Evolutionary conservation across 345 rosid species (phyloP), one percentile per base, ranked within the genome.

Genomic region (Populus davidiana): DNA sequence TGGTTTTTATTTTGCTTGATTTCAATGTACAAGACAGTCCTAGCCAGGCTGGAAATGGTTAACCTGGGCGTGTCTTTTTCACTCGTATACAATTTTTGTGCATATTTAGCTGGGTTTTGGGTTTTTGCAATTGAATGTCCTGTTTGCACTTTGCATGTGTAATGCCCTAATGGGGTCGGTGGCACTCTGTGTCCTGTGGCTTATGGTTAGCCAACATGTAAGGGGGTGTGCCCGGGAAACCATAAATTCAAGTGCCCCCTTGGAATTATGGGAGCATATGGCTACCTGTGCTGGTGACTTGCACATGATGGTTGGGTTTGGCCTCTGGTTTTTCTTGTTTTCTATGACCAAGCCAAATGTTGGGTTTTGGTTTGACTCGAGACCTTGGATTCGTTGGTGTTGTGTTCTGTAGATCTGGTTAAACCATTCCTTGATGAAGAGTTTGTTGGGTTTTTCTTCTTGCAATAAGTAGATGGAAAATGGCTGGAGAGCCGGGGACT

Each of bases 41-140:
- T 50, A 31, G 86, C 84, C 88, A 83, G 89, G 83, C 89, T 86
- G 88, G 67, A 56, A 52, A 52, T 80, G 75, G 77, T 77, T 80
- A 71, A 65, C 76, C 75, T 72, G 56, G 13, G 66, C 27, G 76
- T 76, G 86, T 78, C 89, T 78, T 67, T 50, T 67, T 67, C 73
- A 54, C 39, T 47, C 36, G 10, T n/a, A 72, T 49, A 76, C 67
- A 54, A 62, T 41, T 41, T 69, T 65, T 13, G 68, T 69, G 35
- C 62, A 67, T 56, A 23, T 61, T 61, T 43, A 69, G 27, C 62
- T 62, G 52, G 67, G 71, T 18, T 66, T 74, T 68, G 69, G 72
- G 36, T 67, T 50, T 75, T n/a, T n/a, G 35, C 72, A 67, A 67
- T 67, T 75, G 35, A 66, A 67, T 75, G 65, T 14, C 44, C 29